phyloP scores from a whole-genome alignment of 2,329 filamentous ascomycete species.

The Onygenales sp. region DNA sequence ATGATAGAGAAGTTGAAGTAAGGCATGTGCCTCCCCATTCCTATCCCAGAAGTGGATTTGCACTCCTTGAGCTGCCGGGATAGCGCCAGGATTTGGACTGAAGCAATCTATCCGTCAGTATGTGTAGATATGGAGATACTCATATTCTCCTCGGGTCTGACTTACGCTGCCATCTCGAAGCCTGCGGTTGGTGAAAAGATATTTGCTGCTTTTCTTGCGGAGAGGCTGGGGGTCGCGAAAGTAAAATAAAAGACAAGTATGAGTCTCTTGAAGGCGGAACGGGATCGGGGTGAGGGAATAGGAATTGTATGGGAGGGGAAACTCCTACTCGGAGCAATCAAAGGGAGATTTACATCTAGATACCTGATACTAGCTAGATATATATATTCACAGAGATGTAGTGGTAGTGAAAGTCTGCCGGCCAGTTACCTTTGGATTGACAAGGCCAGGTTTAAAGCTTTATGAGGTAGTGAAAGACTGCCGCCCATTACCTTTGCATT shows the following conservation, averaged over 20 bases:
- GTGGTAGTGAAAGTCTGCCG: neutral
- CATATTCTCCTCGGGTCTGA: neutral
- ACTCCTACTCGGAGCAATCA: neutral
- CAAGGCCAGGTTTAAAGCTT: neutral
- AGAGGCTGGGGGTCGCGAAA: neutral
- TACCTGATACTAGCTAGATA: neutral
- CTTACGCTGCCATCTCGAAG: neutral
- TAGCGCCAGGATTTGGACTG: neutral
- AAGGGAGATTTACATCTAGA: neutral
- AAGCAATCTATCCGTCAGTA: neutral
- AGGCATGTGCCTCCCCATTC: too few species aligned
- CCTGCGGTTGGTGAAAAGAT: neutral
- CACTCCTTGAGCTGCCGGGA: neutral
- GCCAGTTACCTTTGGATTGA: neutral
- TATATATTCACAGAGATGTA: neutral
- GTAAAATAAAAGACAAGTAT: too few species aligned
- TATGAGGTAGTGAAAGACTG: neutral
- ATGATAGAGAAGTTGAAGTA: too few species aligned
- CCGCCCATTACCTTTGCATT: neutral
- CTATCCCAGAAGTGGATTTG: neutral
- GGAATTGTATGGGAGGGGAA: neutral
- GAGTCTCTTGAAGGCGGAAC: neutral
- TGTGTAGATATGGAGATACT: neutral
- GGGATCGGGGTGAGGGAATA: neutral
- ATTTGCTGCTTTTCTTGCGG: neutral